phyloP scores from a whole-genome alignment of 2,329 filamentous ascomycete species.

The Colletotrichum orchidophilum region DNA sequence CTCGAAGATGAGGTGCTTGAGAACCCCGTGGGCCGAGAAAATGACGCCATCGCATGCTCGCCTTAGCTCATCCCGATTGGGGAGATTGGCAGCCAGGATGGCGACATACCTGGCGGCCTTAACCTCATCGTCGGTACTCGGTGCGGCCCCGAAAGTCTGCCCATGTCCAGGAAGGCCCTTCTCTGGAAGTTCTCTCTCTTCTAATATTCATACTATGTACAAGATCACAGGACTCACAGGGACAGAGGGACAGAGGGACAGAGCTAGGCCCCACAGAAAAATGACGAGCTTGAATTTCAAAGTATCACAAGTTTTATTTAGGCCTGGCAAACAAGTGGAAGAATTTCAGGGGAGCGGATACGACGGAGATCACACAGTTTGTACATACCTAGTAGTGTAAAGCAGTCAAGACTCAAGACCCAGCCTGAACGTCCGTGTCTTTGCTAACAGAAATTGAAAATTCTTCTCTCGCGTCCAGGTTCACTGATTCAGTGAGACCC shows the following conservation, averaged over 20 bases:
- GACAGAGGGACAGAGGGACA: no score
- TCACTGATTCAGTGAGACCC: not conserved
- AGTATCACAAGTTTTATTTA: not conserved
- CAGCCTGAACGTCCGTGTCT: not conserved
- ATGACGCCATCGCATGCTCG: slow-evolving; percentile 33
- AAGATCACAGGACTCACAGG: no score
- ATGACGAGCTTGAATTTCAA: not conserved
- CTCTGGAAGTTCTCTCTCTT: not conserved
- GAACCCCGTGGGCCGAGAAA: not conserved
- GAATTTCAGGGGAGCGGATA: not conserved
- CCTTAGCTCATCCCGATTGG: slow-evolving; percentile 33
- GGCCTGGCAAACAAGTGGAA: not conserved
- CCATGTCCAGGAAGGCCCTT: not conserved
- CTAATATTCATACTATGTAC: not conserved
- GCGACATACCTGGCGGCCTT: slow-evolving; percentile 29
- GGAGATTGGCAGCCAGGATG: slow-evolving; percentile 33
- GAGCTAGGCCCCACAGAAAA: not conserved
- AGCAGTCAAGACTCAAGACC: not conserved
- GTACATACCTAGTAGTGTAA: not conserved
- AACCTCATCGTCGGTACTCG: slow-evolving; percentile 31
- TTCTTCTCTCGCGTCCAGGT: not conserved
- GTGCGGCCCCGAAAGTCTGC: not conserved
- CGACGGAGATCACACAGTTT: not conserved
- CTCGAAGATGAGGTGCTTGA: slow-evolving; percentile 2
- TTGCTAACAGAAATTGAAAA: not conserved